Evolutionary conservation across 192 early-diverging fungal genomes (phyloP), one percentile per base, ranked within the genome.

Genomic region (Linnemannia schmuckeri): DNA sequence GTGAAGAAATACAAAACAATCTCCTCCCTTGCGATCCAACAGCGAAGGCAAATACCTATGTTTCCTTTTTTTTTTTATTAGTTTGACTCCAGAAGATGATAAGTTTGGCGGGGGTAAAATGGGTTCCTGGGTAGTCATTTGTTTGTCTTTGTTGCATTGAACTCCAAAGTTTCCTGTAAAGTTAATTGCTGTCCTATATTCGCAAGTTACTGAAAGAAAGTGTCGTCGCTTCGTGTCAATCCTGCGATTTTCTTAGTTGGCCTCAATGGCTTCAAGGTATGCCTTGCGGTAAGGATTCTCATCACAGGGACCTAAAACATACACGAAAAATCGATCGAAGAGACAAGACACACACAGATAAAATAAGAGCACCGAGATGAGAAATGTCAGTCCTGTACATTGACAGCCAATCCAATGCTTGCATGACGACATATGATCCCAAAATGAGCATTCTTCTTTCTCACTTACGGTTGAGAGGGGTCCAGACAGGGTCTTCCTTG

Each of bases 401-500:
- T 61, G 9, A 61, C 61, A 13, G 61, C 61, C 61, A 66, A 66
- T 66, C 61, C 61, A 66, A 33, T 35, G 61, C 61, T 33, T 41
- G 27, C 42, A 41, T 73, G 27, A 46, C 72, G 72, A 30, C 5
- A 87, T 72, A 27, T 93, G 93, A 61, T 82, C 82, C 76, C 41
- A 17, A 46, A 46, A 76, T 38, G n/a, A 20, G 46, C 78, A 42
- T 30, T 44, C 44, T 12, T 46, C 44, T 13, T 52, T 30, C 74
- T 42, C 20, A 6, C 90, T 82, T 89, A 87, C 95, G 93, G 85
- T 95, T 95, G 44, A 96, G 92, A 24, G 96, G 95, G 5, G 92
- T 96, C 96, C 96, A 97, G 82, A 94, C 92, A 70, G 96, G 96
- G 22, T 96, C 95, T 54, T 96, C 95, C 78, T 95, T 94, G 85